A percentile compares a stretch with the other conserved stretches of the same genome.
These are phyloP conservation scores for Chenopodium formosanum DNA, from an alignment of 148 eudicot species.

Conservation along the genomic window DNA sequence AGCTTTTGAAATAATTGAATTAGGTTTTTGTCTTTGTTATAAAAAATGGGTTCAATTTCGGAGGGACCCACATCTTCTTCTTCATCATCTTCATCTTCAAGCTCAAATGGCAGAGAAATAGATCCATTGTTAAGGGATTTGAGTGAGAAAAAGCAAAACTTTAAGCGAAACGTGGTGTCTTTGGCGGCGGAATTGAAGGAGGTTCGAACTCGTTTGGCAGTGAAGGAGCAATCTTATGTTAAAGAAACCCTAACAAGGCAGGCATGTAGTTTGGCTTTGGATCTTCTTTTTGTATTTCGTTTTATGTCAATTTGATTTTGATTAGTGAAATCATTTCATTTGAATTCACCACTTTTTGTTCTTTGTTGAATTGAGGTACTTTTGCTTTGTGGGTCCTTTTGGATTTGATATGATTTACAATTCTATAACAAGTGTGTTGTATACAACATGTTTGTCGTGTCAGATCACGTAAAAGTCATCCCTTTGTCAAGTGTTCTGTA, in stretches of 20 bases:
- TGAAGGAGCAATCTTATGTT: conserved; percentile 59
- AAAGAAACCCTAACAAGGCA: conserved; percentile 76
- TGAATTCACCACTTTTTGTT: conserved; percentile 27
- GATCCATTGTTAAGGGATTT: conserved; percentile 92
- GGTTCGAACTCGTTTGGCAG: conserved; percentile 64
- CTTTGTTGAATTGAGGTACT: conserved; percentile 21
- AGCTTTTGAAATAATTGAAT: not conserved
- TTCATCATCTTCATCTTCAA: conserved; percentile 3
- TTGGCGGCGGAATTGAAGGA: conserved; percentile 91
- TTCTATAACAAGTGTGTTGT: not conserved
- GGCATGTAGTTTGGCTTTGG: conserved; percentile 35
- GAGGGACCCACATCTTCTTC: conserved; percentile 32
- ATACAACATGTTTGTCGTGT: not conserved
- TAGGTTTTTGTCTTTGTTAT: not conserved
- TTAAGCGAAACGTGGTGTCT: conserved; percentile 71
- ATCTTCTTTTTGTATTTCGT: conserved; percentile 19
- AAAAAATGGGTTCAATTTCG: conserved; percentile 27
- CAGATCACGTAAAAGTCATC: no score
- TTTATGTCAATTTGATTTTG: not conserved
- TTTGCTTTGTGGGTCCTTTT: conserved; percentile 35
- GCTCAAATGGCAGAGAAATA: conserved; percentile 31
- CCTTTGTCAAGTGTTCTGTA: no score
- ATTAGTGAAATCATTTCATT: conserved; percentile 35
- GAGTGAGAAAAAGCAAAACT: conserved; percentile 74
- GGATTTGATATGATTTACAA: conserved; percentile 5